A percentile compares a stretch with the other conserved stretches of the same genome.
Evolutionary conservation across 345 rosid genomes (phyloP).

Genomic region (Camelina laxa): DNA sequence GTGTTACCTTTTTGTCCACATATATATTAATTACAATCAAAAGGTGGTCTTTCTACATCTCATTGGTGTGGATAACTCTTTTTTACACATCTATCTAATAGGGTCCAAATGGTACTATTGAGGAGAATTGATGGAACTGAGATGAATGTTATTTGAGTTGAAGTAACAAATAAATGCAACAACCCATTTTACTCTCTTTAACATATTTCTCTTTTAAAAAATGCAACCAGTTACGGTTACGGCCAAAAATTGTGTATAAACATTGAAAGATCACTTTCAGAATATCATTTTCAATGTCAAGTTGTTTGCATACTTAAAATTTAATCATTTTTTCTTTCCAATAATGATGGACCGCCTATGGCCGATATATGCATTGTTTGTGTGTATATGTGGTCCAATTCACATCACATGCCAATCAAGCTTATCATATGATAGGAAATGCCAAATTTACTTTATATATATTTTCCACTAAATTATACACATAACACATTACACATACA

Average conservation of each 20-base stretch:
- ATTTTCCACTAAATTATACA: neutral
- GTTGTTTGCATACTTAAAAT: constrained; percentile 27
- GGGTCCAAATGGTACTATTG: neutral
- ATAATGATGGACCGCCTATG: constrained; percentile 18
- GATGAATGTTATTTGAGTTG: neutral
- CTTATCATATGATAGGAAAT: constrained; percentile 31
- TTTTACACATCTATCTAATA: neutral
- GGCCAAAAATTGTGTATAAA: constrained; percentile 8
- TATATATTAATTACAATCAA: neutral
- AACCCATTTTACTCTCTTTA: neutral
- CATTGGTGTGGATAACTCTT: neutral
- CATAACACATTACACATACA: neutral
- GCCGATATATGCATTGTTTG: constrained; percentile 1
- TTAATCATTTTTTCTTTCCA: constrained; percentile 13
- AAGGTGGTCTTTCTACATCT: constrained; percentile 23
- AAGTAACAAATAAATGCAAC: neutral
- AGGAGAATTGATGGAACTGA: neutral
- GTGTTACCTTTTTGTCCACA: constrained; percentile 35
- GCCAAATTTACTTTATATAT: constrained; percentile 8
- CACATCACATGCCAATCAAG: constrained; percentile 41
- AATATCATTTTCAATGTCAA: constrained; percentile 32
- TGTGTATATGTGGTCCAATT: constrained; percentile 36
- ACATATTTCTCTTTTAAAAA: neutral
- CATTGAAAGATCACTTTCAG: constrained; percentile 34
- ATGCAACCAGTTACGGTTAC: neutral